Base-by-base conservation (phyloP, 2,329 filamentous ascomycete genomes). In the Arthrinium phaeospermum region DNA sequence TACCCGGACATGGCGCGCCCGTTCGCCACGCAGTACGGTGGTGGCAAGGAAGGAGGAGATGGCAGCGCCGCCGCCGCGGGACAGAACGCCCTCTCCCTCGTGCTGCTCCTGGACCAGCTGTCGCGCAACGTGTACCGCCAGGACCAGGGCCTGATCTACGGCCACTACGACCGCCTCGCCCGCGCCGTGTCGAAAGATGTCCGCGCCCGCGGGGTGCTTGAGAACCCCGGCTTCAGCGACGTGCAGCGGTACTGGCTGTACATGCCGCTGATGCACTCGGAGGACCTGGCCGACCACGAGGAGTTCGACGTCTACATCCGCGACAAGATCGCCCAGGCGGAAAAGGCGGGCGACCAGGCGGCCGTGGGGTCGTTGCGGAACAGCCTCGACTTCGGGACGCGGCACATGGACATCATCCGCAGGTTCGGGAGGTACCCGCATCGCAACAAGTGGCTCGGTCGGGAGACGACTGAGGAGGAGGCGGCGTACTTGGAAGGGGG, bases 81-180 rank as follows among this genome's bases (percentile, higher is more conserved):
- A 16, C 16, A 41, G 12, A 81, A 83, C 74, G 84, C 82, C 80
- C 80, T 92, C 2, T 83, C 85, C 64, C 78, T 92, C 0, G 76
- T 90, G 6, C 75, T 92, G 2, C 83, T 92, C 2, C 84, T 92
- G 2, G 91, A 92, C 74, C 91, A 92, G 77, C 83, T 92, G 57
- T 84, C 90, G 0, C 86, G 91, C 2, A 92, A 92, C 77, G 84
- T 89, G 74, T 90, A 87, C 80, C 89, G 91, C 19, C 85, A 83
- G 0, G 81, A 82, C 0, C 80, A 88, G 34, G 79, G 83, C 0
- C 61, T 86, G 2, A 82, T 88, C 4, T 92, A 91, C 76, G 80
- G 72, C 1, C 84, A 87, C 75, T 91, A 90, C 74, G 90, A 92
- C 75, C 85, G 84, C 8, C 80, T 92, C 2, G 84, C 87, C 0